Evolutionary conservation across 2,329 filamentous ascomycete species (phyloP).

Genomic region (Thermothelomyces thermophilus): DNA sequence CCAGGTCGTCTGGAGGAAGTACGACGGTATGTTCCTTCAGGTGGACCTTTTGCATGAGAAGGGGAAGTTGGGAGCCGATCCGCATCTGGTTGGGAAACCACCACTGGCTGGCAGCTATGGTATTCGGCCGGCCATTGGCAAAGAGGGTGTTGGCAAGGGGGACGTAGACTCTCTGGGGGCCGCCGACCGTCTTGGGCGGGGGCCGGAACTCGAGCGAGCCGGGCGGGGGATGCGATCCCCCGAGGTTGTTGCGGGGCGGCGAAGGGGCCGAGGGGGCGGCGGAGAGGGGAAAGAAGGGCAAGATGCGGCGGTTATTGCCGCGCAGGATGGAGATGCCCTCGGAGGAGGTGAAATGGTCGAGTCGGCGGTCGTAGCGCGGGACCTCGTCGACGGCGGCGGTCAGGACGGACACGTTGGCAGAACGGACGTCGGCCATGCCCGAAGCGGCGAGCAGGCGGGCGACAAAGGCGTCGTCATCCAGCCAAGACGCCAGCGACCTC

Average conservation of each 20-base stretch:
- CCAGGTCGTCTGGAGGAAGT: not conserved
- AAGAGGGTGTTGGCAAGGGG: conserved; percentile 76
- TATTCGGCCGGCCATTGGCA: conserved; percentile 58
- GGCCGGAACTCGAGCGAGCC: conserved; percentile 33
- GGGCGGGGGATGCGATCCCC: too few relatives aligned
- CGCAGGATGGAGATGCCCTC: conserved; percentile 46
- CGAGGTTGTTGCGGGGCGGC: too few relatives aligned
- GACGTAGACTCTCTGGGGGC: conserved; percentile 40
- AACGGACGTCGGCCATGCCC: not conserved
- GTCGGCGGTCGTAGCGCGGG: conserved; percentile 29
- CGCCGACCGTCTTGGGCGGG: conserved; percentile 18
- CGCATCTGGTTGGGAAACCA: not conserved
- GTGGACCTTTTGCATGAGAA: conserved; percentile 32
- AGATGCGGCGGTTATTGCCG: conserved; percentile 34
- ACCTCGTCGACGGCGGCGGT: conserved; percentile 52
- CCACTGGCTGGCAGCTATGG: conserved; percentile 45
- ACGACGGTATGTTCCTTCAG: conserved; percentile 34
- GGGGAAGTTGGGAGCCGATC: conserved; percentile 16
- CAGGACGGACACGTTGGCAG: conserved; percentile 38
- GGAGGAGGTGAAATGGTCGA: conserved; percentile 27
- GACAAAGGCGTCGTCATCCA: conserved; percentile 39
- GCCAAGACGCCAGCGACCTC: conserved; percentile 40
- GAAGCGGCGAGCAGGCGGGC: conserved; percentile 26
- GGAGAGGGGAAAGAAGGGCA: conserved; percentile 35
- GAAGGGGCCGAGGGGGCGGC: too few relatives aligned